Percentiles rank a stretch among this genome's conserved stretches.
Conservation (phyloP, 768 basidiomycete genomes). For the Podaxis rugospora region DNA sequence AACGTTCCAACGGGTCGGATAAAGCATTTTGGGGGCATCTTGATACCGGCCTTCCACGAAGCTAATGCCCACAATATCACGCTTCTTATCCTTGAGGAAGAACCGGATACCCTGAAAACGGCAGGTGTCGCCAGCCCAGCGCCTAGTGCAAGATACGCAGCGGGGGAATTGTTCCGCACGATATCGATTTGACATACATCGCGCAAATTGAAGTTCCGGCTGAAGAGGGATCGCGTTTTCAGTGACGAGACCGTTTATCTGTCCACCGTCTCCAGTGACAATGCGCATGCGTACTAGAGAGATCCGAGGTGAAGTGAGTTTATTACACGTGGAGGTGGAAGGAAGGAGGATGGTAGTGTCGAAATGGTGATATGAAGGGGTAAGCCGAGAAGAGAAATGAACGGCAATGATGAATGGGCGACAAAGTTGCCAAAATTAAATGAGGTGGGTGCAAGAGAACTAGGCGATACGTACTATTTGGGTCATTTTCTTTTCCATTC, state of each 20-base stretch:
- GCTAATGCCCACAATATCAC: constrained; percentile 59
- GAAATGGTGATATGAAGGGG: constrained; percentile 5
- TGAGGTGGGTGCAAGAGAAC: neutral
- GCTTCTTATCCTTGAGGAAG: constrained; percentile 59
- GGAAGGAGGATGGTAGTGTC: neutral
- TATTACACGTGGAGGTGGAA: constrained; percentile 1
- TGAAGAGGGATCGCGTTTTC: constrained; percentile 26
- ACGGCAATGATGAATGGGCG: constrained; percentile 2
- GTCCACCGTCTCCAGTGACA: constrained; percentile 12
- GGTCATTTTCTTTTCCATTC: constrained; percentile 16
- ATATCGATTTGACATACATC: constrained; percentile 84
- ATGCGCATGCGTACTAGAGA: constrained; percentile 10
- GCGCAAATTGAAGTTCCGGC: constrained; percentile 71
- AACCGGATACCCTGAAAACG: constrained; percentile 83
- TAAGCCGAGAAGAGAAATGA: neutral
- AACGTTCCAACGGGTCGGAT: constrained; percentile 67
- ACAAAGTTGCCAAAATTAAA: constrained; percentile 8
- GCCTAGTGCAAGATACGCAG: constrained; percentile 79
- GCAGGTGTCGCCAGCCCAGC: constrained; percentile 86
- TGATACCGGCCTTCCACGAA: constrained; percentile 63
- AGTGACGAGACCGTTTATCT: constrained; percentile 10
- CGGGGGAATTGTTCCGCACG: constrained; percentile 68
- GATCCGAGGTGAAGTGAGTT: neutral
- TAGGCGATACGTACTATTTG: neutral
- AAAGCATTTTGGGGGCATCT: constrained; percentile 57